These are phyloP conservation scores for Talaromyces sp. DNA, from an alignment of 2,329 filamentous ascomycete species.

Conservation along the genomic window DNA sequence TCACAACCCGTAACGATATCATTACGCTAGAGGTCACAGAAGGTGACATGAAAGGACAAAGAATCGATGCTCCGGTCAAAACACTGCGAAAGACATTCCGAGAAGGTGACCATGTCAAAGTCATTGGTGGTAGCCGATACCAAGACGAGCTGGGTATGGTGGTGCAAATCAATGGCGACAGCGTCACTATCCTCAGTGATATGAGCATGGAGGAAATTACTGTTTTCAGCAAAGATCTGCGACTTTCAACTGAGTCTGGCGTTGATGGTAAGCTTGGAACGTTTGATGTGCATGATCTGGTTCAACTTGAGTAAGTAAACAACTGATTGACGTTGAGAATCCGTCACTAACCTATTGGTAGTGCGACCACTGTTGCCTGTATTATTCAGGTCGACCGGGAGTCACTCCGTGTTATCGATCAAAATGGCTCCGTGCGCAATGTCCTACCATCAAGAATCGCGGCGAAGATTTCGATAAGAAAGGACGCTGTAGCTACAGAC, in stretches of 20 bases:
- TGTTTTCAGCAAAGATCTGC: conserved; percentile 94
- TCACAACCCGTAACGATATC: conserved; percentile 84
- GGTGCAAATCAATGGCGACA: conserved; percentile 85
- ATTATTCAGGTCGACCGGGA: conserved; percentile 95
- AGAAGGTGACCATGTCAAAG: conserved; percentile 95
- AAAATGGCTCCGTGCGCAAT: conserved; percentile 75
- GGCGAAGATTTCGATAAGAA: conserved; percentile 77
- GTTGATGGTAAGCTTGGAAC: conserved; percentile 76
- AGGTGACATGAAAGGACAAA: conserved; percentile 73
- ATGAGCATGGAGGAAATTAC: conserved; percentile 90
- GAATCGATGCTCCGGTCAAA: conserved; percentile 87
- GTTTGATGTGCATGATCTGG: conserved; percentile 86
- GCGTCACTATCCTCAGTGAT: conserved; percentile 87
- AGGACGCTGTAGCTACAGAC: conserved; percentile 83
- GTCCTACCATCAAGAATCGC: conserved; percentile 87
- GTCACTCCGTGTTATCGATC: conserved; percentile 81
- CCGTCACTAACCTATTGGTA: conserved; percentile 29
- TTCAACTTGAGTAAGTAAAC: conserved; percentile 71
- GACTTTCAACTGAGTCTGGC: conserved; percentile 87
- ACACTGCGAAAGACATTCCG: conserved; percentile 88
- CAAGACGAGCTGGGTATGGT: conserved; percentile 96
- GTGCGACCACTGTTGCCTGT: conserved; percentile 80
- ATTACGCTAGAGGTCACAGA: conserved; percentile 81
- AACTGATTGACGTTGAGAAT: background rate
- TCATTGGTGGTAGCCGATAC: conserved; percentile 91